Conservation (phyloP, 2,329 filamentous ascomycete species). For the Curvularia eragrostidis region DNA sequence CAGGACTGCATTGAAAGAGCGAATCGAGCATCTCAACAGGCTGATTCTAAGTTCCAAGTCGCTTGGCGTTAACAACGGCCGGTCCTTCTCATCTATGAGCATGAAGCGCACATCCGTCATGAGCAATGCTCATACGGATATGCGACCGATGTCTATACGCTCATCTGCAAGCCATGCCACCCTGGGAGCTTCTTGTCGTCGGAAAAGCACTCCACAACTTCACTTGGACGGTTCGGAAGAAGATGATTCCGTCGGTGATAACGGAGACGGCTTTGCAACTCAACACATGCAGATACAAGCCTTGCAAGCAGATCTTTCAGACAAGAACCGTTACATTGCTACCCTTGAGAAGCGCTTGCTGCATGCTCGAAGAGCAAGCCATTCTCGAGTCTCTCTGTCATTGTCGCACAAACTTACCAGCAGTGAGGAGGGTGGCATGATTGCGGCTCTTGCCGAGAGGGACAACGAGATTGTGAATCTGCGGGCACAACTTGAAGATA, state of each 20-base stretch:
- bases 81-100: conserved; percentile 52
- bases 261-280: conserved; percentile 84
- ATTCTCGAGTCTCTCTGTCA: conserved; percentile 82
- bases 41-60: conserved; percentile 96
- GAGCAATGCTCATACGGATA: conserved; percentile 49
- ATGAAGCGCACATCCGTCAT: conserved; percentile 49
- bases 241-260: conserved; percentile 71
- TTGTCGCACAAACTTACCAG: conserved; percentile 70
- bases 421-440: conserved; percentile 78
- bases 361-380: conserved; percentile 88
- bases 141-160: conserved; percentile 58
- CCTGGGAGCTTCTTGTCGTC: conserved; percentile 49
- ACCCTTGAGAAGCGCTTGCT: conserved; percentile 91
- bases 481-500: conserved; percentile 88
- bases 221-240: conserved; percentile 48
- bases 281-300: conserved; percentile 85
- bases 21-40: conserved; percentile 95
- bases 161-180: conserved; percentile 51
- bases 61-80: conserved; percentile 78
- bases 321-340: conserved; percentile 95
- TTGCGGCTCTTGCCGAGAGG: conserved; percentile 79
- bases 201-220: conserved; percentile 31
- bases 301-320: conserved; percentile 92
- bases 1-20: conserved; percentile 92
- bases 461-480: conserved; percentile 92